Evolutionary conservation across 805 yeast genomes (phyloP), one percentile per base, ranked within the genome.

Genomic region (Monosporozyma solicola): DNA sequence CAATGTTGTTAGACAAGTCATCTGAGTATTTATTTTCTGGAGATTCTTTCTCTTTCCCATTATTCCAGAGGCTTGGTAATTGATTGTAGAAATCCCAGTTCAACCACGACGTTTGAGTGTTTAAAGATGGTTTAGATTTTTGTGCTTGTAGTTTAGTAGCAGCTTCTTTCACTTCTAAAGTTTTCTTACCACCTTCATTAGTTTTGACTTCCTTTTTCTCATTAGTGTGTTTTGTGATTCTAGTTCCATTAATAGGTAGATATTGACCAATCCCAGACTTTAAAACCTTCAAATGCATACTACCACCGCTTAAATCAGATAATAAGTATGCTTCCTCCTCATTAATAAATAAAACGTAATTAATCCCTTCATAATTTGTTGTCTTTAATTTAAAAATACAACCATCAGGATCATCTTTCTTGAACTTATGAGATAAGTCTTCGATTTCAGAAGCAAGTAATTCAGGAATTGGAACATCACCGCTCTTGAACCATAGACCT

Each of bases 401-500:
- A 29, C 22, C 13, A 41, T 41, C 41, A 3, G 49, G 25, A 22
- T 45, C 47, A 45, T 45, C 41, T 33, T 22, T 24, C 22, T 33
- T 22, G 20, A 33, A 33, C 10, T 33, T n/a, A 15, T 25, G 33
- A 5, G 29, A 47, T 10, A 52, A 32, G 11, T 61, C 61, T 65
- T 91, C 97, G 22, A 91, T 61, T 53, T 78, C 80, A 0, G 72
- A 69, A 0, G 94, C 73, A 5, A 83, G 54, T 1, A 70, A 67
- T 1, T 72, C 71, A 9, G 74, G 61, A 29, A 88, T 68, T 0
- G 95, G 95, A 5, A 62, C 61, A 0, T 80, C 80, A 50, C 79
- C 79, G 9, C 77, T 64, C 39, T 74, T 70, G 64, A 88, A 89
- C 98, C 98, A 92, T 1, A 82, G 66, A 1, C 96, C 96, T 52